These are phyloP conservation scores for Xanthoconium stramineum DNA, from an alignment of 768 basidiomycete species.

Conservation along the genomic window DNA sequence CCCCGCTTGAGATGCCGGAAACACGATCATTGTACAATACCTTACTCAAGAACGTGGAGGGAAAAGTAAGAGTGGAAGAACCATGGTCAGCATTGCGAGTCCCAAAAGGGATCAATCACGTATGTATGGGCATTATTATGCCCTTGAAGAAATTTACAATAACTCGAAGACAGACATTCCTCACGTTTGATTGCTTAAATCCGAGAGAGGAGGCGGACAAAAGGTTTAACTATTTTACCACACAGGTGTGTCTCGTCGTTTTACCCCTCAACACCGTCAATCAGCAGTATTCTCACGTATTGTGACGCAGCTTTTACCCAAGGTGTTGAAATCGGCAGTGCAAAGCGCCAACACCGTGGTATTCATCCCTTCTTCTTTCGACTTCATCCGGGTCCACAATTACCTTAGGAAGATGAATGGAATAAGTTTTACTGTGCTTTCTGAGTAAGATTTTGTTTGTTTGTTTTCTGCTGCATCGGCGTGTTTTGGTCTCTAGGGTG, in stretches of 20 bases:
- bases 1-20: constrained; percentile 88
- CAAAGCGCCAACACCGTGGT: constrained; percentile 85
- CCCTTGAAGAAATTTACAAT: not conserved
- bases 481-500: not conserved
- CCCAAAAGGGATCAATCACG: constrained; percentile 81
- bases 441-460: constrained; percentile 59
- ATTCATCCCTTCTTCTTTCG: constrained; percentile 93
- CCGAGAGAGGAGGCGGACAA: constrained; percentile 81
- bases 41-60: constrained; percentile 78
- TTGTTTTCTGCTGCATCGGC: not conserved
- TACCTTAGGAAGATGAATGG: constrained; percentile 72
- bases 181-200: constrained; percentile 67
- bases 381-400: constrained; percentile 90
- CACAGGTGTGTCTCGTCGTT: constrained; percentile 52
- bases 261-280: not conserved
- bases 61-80: constrained; percentile 71
- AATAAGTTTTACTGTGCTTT: constrained; percentile 77
- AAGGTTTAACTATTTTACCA: constrained; percentile 84
- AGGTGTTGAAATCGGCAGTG: constrained; percentile 87
- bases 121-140: constrained; percentile 30
- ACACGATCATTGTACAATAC: constrained; percentile 74
- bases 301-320: constrained; percentile 65
- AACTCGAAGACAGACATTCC: constrained; percentile 51
- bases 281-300: not conserved
- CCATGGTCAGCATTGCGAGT: constrained; percentile 74